Evolutionary conservation across 495 filamentous ascomycete genomes (phyloP).

Genomic region (Stereocaulon alpinum): DNA sequence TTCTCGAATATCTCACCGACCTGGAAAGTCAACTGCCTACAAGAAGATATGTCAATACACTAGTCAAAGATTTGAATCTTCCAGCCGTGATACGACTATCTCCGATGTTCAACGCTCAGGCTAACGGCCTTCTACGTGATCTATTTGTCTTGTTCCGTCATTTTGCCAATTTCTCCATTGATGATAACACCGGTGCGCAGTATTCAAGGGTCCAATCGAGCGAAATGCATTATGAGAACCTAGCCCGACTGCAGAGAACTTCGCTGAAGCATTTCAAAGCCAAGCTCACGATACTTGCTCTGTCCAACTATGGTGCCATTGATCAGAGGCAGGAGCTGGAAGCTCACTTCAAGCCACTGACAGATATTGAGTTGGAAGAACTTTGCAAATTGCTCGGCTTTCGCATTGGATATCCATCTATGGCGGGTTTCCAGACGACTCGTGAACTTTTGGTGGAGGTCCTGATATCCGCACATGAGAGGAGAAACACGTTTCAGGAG

Average conservation of each 20-base stretch:
- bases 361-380: conserved; percentile 59
- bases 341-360: conserved; percentile 60
- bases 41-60: conserved; percentile 81
- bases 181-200: conserved; percentile 80
- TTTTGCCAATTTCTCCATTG: conserved; percentile 78
- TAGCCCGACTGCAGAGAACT: conserved; percentile 73
- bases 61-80: conserved; percentile 87
- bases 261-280: conserved; percentile 78
- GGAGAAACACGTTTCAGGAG: conserved; percentile 76
- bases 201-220: conserved; percentile 62
- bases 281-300: conserved; percentile 78
- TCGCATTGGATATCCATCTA: conserved; percentile 67
- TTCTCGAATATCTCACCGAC: conserved; percentile 84
- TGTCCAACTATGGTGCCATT: conserved; percentile 87
- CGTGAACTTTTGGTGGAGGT: conserved; percentile 65
- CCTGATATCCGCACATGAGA: conserved; percentile 67
- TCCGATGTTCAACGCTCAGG: conserved; percentile 60
- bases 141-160: conserved; percentile 69
- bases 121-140: conserved; percentile 73
- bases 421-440: conserved; percentile 48
- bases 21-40: conserved; percentile 90
- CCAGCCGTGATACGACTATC: conserved; percentile 72
- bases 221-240: conserved; percentile 60
- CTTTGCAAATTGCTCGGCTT: conserved; percentile 66
- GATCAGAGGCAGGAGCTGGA: conserved; percentile 69